Conservation (phyloP, 2,329 filamentous ascomycete species). For the Lachnellula hyalina region DNA sequence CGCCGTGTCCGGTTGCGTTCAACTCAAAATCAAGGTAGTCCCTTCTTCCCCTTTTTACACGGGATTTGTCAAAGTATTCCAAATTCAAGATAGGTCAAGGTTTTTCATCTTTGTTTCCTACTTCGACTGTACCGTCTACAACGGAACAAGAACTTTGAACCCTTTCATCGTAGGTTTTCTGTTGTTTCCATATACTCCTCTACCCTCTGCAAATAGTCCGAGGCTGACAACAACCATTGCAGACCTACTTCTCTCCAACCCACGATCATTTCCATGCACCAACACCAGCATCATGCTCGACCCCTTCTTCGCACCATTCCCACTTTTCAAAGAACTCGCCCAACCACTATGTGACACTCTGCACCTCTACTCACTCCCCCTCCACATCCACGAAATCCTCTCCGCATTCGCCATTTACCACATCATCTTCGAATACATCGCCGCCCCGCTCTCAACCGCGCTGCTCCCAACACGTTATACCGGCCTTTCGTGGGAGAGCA, state of each 20-base stretch:
- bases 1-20: too few relatives aligned
- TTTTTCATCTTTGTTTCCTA: too few relatives aligned
- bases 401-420: constrained; percentile 63
- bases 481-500: constrained; percentile 53
- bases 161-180: too few relatives aligned
- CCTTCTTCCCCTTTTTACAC: too few relatives aligned
- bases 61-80: too few relatives aligned
- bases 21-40: too few relatives aligned
- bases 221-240: background rate
- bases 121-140: too few relatives aligned
- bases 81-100: too few relatives aligned
- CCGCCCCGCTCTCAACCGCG: constrained; percentile 57
- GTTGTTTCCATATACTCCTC: too few relatives aligned
- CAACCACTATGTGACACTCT: constrained; percentile 58
- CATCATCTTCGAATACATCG: constrained; percentile 57
- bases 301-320: constrained; percentile 56
- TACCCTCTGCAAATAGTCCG: background rate
- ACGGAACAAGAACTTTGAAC: too few relatives aligned
- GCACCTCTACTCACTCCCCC: constrained; percentile 59
- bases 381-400: constrained; percentile 72
- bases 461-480: constrained; percentile 57
- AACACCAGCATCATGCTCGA: constrained; percentile 54
- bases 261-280: too few relatives aligned
- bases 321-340: constrained; percentile 42
- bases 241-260: background rate